These are phyloP conservation scores for Flaveria floridana DNA, from an alignment of 140 eudicot genomes.

Conservation along the genomic window DNA sequence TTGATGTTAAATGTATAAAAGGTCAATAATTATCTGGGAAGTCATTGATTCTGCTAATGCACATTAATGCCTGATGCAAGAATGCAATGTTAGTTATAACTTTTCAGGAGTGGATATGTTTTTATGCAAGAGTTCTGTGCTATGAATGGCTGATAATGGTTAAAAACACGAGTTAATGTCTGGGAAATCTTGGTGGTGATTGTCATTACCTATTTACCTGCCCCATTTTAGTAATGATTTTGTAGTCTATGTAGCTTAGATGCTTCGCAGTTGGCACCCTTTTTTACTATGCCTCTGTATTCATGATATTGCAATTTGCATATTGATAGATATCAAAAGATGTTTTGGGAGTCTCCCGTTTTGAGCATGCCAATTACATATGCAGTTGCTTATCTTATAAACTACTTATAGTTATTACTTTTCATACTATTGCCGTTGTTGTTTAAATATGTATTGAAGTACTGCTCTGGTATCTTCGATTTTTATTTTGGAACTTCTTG, in stretches of 20 bases:
- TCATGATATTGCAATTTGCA: neutral
- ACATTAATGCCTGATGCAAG: slow-evolving; percentile 22
- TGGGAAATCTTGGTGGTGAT: neutral
- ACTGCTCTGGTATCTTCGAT: neutral
- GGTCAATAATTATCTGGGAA: neutral
- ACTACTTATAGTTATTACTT: neutral
- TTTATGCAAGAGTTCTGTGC: neutral
- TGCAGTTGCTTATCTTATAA: neutral
- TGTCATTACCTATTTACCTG: neutral
- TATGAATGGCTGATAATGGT: slow-evolving; percentile 11
- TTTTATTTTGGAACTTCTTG: neutral
- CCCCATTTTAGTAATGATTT: neutral
- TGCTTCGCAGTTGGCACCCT: neutral
- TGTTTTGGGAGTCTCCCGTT: neutral
- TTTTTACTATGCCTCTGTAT: neutral
- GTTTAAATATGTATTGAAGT: neutral
- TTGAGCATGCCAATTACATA: neutral
- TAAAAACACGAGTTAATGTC: neutral
- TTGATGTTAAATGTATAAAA: neutral
- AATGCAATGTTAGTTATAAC: neutral
- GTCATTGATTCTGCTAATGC: slow-evolving; percentile 15
- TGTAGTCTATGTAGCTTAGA: slow-evolving; percentile 1
- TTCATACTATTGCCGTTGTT: neutral
- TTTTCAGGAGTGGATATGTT: neutral
- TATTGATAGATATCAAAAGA: neutral